Conservation (phyloP, 1,139 yeast species). For the Suhomyces coccinellae region DNA sequence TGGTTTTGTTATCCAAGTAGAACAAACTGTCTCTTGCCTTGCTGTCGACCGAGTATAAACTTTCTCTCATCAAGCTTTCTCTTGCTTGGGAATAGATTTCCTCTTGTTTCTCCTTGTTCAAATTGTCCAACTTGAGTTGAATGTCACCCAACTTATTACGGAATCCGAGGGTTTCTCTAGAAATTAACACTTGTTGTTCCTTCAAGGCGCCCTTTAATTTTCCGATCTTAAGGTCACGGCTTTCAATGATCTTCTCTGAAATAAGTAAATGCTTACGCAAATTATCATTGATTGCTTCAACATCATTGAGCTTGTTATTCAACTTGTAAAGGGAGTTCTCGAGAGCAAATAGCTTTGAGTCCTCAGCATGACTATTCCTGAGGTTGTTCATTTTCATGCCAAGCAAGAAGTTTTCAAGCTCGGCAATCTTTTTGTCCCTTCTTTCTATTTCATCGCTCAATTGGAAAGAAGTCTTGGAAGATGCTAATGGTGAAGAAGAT, state of each 20-base stretch:
- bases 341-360: conserved; percentile 40
- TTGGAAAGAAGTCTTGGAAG: conserved; percentile 10
- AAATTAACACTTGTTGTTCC: conserved; percentile 52
- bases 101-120: conserved; percentile 19
- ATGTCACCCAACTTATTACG: conserved; percentile 50
- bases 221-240: conserved; percentile 59
- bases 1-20: conserved; percentile 18
- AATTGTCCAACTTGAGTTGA: conserved; percentile 37
- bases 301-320: conserved; percentile 41
- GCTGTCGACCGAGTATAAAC: conserved; percentile 20
- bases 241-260: conserved; percentile 58
- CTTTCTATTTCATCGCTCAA: conserved; percentile 30
- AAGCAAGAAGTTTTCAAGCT: conserved; percentile 39
- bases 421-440: conserved; percentile 38
- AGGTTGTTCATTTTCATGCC: conserved; percentile 38
- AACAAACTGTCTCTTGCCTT: conserved; percentile 18
- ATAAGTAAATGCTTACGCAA: conserved; percentile 45
- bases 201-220: conserved; percentile 53
- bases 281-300: conserved; percentile 39
- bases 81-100: conserved; percentile 19
- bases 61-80: conserved; percentile 19
- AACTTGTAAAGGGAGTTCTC: conserved; percentile 42
- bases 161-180: conserved; percentile 53
- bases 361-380: conserved; percentile 45
- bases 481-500: conserved; percentile 16